These are phyloP conservation scores for Ligustrum vulgare DNA, from an alignment of 257 asterid species.

Conservation along the genomic window DNA sequence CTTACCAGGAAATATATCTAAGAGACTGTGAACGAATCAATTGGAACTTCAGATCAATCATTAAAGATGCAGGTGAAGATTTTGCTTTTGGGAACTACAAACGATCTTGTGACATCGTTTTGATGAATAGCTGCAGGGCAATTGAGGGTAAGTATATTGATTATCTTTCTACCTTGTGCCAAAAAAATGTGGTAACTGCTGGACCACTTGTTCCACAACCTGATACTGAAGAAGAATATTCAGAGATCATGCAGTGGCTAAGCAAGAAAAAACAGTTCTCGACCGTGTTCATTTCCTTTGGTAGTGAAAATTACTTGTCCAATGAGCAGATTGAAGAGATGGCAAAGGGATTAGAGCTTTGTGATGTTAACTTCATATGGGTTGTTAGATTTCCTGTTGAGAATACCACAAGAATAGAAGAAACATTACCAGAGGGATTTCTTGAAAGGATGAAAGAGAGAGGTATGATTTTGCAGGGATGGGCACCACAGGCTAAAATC, in stretches of 20 bases:
- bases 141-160: slow-evolving; percentile 39
- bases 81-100: slow-evolving; percentile 28
- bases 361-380: slow-evolving; percentile 44
- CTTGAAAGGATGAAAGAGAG: slow-evolving; percentile 35
- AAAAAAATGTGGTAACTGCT: slow-evolving; percentile 26
- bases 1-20: background rate
- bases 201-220: slow-evolving; percentile 34
- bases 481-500: slow-evolving; percentile 46
- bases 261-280: slow-evolving; percentile 28
- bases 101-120: slow-evolving; percentile 32
- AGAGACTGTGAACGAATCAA: background rate
- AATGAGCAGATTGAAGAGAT: slow-evolving; percentile 35
- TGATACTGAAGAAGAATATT: background rate
- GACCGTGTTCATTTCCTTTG: slow-evolving; percentile 40
- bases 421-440: slow-evolving; percentile 36
- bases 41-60: background rate
- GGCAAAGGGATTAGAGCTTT: slow-evolving; percentile 41
- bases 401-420: background rate
- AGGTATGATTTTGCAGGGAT: slow-evolving; percentile 32
- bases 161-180: slow-evolving; percentile 31
- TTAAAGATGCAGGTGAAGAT: slow-evolving; percentile 9
- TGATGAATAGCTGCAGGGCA: slow-evolving; percentile 33
- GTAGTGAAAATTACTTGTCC: slow-evolving; percentile 48
- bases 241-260: slow-evolving; percentile 36
- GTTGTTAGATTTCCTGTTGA: slow-evolving; percentile 34